These are phyloP conservation scores for Grosmannia clavigera DNA, from an alignment of 2,329 filamentous ascomycete genomes.

Conservation along the genomic window DNA sequence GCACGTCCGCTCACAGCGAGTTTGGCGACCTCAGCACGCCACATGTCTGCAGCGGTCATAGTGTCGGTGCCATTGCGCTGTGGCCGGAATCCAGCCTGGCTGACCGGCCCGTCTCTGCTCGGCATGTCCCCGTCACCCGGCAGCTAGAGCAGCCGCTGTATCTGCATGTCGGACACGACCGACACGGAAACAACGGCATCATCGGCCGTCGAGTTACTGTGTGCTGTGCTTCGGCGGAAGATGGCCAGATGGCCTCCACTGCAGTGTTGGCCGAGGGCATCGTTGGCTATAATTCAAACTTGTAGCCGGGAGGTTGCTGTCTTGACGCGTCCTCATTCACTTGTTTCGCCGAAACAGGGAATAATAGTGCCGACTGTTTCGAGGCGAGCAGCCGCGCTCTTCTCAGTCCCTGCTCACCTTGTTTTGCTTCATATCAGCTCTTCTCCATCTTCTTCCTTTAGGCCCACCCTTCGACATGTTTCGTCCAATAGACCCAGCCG, in stretches of 20 bases:
- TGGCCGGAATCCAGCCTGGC: neutral
- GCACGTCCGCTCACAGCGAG: neutral
- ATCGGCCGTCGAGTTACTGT: slow-evolving; percentile 10
- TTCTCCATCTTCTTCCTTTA: neutral
- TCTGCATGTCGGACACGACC: slow-evolving; percentile 11
- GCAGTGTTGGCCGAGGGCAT: slow-evolving; percentile 10
- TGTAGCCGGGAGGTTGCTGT: neutral
- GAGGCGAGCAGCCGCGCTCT: neutral
- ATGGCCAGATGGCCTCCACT: neutral
- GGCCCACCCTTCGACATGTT: neutral
- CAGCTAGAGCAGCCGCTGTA: slow-evolving; percentile 8
- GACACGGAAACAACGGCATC: slow-evolving; percentile 10
- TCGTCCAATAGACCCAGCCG: neutral
- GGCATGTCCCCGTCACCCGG: neutral
- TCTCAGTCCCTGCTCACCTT: neutral
- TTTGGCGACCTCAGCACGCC: slow-evolving; percentile 5
- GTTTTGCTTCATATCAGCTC: neutral
- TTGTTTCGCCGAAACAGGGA: neutral
- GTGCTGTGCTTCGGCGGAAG: neutral
- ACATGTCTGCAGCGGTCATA: neutral
- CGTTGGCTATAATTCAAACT: slow-evolving; percentile 11
- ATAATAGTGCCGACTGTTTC: neutral
- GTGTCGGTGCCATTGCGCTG: neutral
- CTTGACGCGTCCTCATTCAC: neutral
- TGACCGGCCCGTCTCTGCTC: neutral